A percentile compares a stretch with the other conserved stretches of the same genome.
These are phyloP conservation scores for Spirogloea muscicola DNA, from an alignment of 139 green algal species.

Conservation along the genomic window DNA sequence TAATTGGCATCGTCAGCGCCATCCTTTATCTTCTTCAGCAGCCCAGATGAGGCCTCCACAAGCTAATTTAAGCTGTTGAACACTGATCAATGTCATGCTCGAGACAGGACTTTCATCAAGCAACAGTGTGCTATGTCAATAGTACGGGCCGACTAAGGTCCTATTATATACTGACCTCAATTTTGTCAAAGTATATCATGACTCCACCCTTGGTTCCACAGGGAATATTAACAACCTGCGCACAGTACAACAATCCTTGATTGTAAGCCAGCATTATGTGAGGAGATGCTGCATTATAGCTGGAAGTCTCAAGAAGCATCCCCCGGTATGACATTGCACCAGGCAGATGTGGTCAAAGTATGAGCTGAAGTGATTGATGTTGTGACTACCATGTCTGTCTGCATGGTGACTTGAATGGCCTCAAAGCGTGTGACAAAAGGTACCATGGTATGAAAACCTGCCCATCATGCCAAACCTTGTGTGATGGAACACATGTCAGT, in stretches of 20 bases:
- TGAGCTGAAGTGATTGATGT: not conserved
- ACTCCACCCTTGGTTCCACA: slow-evolving; percentile 60
- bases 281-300: not conserved
- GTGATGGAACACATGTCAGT: not conserved
- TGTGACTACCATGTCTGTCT: slow-evolving; percentile 49
- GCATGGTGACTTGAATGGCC: slow-evolving; percentile 56
- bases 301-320: not conserved
- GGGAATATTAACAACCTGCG: slow-evolving; percentile 52
- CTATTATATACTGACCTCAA: slow-evolving; percentile 53
- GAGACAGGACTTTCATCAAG: no score
- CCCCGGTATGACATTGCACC: not conserved
- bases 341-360: not conserved
- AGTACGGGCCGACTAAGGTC: no score
- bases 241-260: not conserved
- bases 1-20: no score
- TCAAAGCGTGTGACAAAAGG: slow-evolving; percentile 54
- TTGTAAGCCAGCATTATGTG: not conserved
- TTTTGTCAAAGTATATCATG: slow-evolving; percentile 59
- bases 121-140: no score
- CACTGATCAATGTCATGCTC: no score
- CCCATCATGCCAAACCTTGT: not conserved
- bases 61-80: no score
- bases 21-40: no score
- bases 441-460: slow-evolving; percentile 50
- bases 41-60: no score